Conservation (phyloP, 139 green algal species). For the Chlamydomonas urium region DNA sequence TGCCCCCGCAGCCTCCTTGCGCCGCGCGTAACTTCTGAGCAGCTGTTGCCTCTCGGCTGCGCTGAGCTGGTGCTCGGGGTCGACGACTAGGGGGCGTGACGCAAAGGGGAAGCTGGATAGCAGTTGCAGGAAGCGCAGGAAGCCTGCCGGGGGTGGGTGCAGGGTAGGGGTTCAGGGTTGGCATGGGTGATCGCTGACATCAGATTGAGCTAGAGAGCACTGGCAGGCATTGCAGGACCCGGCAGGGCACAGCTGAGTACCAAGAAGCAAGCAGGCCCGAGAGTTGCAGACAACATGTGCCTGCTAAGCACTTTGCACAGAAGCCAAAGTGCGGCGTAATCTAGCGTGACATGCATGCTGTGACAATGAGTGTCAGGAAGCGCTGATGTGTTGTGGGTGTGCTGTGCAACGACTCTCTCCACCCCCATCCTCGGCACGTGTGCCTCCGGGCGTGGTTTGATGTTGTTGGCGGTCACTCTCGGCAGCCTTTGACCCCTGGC, state of each 20-base stretch:
- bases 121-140: conserved; percentile 71
- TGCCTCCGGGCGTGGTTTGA: conserved; percentile 23
- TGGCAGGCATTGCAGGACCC: too few relatives aligned
- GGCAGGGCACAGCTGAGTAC: too few relatives aligned
- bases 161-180: not conserved
- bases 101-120: conserved; percentile 60
- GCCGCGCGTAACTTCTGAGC: conserved; percentile 22
- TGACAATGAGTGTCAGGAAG: not conserved
- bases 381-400: not conserved
- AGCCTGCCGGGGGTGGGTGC: conserved; percentile 32
- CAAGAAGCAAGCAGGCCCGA: too few relatives aligned
- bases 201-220: too few relatives aligned
- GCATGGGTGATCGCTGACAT: too few relatives aligned
- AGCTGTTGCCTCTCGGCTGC: conserved; percentile 15
- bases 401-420: conserved; percentile 11
- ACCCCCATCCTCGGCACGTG: not conserved
- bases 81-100: conserved; percentile 56
- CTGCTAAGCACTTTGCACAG: too few relatives aligned
- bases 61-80: conserved; percentile 47
- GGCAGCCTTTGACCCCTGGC: conserved; percentile 29
- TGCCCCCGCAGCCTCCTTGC: conserved; percentile 4
- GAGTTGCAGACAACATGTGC: too few relatives aligned
- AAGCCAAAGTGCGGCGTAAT: too few relatives aligned
- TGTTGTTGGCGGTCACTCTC: not conserved
- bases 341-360: too few relatives aligned